phyloP scores from a whole-genome alignment of 176 grass and related monocot species.

The Microstegium vimineum region DNA sequence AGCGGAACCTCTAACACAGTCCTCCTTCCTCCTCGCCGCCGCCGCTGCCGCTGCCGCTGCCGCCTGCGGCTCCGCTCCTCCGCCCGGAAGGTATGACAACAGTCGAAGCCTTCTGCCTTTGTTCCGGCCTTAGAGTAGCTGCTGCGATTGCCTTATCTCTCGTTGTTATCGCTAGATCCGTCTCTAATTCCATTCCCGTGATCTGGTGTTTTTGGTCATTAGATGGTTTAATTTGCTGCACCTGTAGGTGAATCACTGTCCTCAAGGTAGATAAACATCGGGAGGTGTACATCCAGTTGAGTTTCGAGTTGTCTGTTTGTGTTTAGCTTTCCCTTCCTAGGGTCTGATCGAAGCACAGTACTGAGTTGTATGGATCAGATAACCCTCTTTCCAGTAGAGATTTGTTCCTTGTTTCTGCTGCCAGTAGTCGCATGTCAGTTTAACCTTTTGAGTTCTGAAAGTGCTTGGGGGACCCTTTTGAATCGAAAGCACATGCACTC shows the following conservation, averaged over 20 bases:
- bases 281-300: not conserved
- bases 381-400: constrained; percentile 31
- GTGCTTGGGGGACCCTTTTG: not conserved
- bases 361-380: not conserved
- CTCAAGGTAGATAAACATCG: not conserved
- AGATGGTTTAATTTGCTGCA: not conserved
- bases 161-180: not conserved
- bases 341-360: not conserved
- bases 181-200: not conserved
- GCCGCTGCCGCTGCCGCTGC: not conserved
- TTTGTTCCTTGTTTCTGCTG: constrained; percentile 2
- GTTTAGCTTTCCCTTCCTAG: not conserved
- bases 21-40: not conserved
- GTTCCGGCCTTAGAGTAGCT: not conserved
- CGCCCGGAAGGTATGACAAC: not conserved
- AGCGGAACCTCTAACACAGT: not conserved
- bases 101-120: not conserved
- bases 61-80: not conserved
- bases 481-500: not conserved
- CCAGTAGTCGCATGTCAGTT: constrained; percentile 20
- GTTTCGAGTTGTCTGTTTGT: not conserved
- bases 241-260: not conserved
- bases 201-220: not conserved
- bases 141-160: not conserved
- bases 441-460: not conserved